These are phyloP conservation scores for Naganishia friedmannii DNA, from an alignment of 768 basidiomycete genomes.

Conservation along the genomic window DNA sequence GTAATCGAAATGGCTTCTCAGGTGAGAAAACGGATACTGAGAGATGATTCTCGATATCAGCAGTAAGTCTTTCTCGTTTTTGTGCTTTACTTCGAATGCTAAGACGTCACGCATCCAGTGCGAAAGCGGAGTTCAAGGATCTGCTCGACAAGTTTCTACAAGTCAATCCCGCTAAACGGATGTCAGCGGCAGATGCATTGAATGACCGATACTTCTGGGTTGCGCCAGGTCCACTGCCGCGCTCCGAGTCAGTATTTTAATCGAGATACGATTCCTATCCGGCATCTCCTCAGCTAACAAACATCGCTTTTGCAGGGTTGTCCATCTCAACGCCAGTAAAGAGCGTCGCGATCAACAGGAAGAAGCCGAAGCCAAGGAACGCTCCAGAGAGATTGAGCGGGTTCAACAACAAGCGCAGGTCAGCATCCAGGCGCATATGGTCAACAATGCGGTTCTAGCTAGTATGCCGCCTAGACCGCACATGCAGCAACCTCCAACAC, in stretches of 20 bases:
- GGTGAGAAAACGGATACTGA: background rate
- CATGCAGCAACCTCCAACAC: background rate
- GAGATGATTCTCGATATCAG: background rate
- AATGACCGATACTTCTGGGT: conserved; percentile 28
- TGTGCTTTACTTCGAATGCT: background rate
- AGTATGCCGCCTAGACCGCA: conserved; percentile 1
- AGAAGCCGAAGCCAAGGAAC: conserved; percentile 21
- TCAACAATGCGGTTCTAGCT: background rate
- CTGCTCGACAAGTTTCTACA: conserved; percentile 26
- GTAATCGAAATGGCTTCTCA: conserved; percentile 23
- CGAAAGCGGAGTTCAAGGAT: conserved; percentile 8
- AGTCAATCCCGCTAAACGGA: conserved; percentile 27
- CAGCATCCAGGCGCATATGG: conserved; percentile 16
- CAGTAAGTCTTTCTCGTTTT: background rate
- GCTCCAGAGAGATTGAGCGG: conserved; percentile 1
- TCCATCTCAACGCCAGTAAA: conserved; percentile 10
- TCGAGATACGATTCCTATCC: background rate
- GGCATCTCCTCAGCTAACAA: background rate
- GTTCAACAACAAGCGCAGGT: conserved; percentile 17
- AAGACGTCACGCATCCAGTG: background rate
- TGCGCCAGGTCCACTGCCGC: conserved; percentile 10
- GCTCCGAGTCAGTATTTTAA: background rate
- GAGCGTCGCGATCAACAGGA: conserved; percentile 22
- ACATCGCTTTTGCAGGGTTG: background rate
- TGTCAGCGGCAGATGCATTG: conserved; percentile 24